Evolutionary conservation across 2,329 filamentous ascomycete genomes (phyloP).

Genomic region (Neopestalotiopsis clavispora): DNA sequence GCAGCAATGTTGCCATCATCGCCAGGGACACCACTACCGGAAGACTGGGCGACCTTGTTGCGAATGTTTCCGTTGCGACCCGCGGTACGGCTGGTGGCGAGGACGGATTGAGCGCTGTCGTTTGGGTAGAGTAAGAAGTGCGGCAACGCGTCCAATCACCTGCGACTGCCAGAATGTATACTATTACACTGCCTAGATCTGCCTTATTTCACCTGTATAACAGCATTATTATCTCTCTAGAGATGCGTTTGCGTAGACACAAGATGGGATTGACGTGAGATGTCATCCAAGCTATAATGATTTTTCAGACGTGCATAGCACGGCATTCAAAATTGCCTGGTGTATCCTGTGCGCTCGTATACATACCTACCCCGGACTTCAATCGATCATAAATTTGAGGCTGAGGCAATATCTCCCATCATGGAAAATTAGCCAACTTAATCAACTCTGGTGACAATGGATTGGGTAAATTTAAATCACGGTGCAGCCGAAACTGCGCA

Average conservation of each 20-base stretch:
- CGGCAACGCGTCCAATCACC: not conserved
- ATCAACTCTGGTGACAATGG: not conserved
- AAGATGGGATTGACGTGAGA: not conserved
- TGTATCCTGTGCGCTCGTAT: not conserved
- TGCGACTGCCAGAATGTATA: not conserved
- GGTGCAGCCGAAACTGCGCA: not conserved
- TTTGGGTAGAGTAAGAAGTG: slow-evolving; percentile 21
- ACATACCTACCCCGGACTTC: not conserved
- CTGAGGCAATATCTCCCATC: not conserved
- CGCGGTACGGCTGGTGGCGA: slow-evolving; percentile 20
- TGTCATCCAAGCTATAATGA: not conserved
- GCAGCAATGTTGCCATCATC: slow-evolving; percentile 18
- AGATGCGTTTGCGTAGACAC: not conserved
- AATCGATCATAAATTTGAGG: not conserved
- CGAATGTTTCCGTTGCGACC: slow-evolving; percentile 18
- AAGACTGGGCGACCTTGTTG: slow-evolving; percentile 16
- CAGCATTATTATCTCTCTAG: not conserved
- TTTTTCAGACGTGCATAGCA: not conserved
- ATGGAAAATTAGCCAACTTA: not conserved
- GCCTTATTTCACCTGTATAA: not conserved
- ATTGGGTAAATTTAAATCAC: not conserved
- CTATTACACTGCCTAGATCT: not conserved
- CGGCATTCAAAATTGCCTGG: not conserved
- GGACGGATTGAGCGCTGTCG: slow-evolving; percentile 20
- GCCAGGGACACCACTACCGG: slow-evolving; percentile 17